Evolutionary conservation across 805 yeast genomes (phyloP).

Genomic region (Wickerhamomyces queroliae): DNA sequence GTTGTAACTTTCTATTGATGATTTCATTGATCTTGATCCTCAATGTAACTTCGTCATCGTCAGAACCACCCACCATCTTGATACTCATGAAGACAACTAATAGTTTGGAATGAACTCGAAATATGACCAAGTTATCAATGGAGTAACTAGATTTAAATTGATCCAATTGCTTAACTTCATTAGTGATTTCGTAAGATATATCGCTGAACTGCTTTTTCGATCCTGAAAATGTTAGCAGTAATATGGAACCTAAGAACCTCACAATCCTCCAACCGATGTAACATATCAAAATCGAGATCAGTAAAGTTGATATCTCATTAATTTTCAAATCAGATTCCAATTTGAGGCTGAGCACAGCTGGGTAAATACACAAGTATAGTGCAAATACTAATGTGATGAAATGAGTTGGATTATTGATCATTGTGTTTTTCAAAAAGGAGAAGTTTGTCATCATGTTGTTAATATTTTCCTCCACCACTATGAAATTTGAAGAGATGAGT

Average conservation of each 20-base stretch:
- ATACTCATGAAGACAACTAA: constrained; percentile 52
- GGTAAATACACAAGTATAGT: constrained; percentile 33
- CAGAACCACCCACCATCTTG: constrained; percentile 62
- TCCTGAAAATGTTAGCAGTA: constrained; percentile 48
- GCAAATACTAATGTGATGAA: constrained; percentile 40
- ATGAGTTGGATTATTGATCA: constrained; percentile 27
- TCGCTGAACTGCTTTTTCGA: constrained; percentile 32
- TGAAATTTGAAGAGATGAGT: constrained; percentile 25
- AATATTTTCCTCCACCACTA: constrained; percentile 1
- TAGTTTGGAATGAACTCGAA: constrained; percentile 58
- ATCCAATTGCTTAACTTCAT: constrained; percentile 41
- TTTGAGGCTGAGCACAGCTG: constrained; percentile 22
- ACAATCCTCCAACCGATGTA: constrained; percentile 49
- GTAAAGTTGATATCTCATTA: constrained; percentile 39
- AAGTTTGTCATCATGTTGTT: not conserved
- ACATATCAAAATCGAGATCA: constrained; percentile 39
- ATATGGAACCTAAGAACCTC: constrained; percentile 42
- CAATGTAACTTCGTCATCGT: constrained; percentile 59
- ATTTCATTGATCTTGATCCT: constrained; percentile 43
- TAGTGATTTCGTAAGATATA: constrained; percentile 35
- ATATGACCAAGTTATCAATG: constrained; percentile 42
- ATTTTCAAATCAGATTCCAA: constrained; percentile 22
- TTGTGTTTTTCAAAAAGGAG: constrained; percentile 10
- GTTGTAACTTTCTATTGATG: constrained; percentile 29
- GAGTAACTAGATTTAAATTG: constrained; percentile 44